phyloP scores from a whole-genome alignment of 225 moss, liverwort and hornwort species.

The Anthoceros angustus region DNA sequence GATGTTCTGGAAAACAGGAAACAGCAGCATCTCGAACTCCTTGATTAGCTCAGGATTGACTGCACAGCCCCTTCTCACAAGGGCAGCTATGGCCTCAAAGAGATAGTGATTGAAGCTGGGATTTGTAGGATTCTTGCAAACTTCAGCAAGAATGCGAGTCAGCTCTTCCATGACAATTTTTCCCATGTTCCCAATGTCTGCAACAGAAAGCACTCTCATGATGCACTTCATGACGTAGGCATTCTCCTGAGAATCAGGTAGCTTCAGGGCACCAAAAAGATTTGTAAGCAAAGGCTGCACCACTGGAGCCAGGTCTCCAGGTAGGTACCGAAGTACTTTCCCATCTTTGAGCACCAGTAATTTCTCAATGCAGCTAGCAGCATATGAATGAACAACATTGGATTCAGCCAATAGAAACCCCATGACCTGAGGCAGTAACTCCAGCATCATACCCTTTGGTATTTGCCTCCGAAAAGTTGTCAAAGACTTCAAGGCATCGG shows the following conservation, averaged over 20 bases:
- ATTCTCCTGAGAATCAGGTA: constrained; percentile 91
- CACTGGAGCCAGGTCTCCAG: constrained; percentile 42
- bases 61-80: constrained; percentile 64
- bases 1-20: constrained; percentile 66
- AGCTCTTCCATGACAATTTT: constrained; percentile 64
- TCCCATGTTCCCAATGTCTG: constrained; percentile 58
- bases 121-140: constrained; percentile 90
- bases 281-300: constrained; percentile 65
- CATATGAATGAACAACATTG: constrained; percentile 96
- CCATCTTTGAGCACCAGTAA: constrained; percentile 74
- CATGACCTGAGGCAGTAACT: constrained; percentile 54
- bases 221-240: constrained; percentile 98
- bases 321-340: constrained; percentile 45
- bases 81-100: constrained; percentile 95
- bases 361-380: constrained; percentile 82
- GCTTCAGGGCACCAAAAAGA: constrained; percentile 79
- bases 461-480: constrained; percentile 81
- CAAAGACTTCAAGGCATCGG: constrained; percentile 87
- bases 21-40: constrained; percentile 55
- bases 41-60: constrained; percentile 50
- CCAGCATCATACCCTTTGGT: constrained; percentile 56
- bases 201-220: constrained; percentile 85
- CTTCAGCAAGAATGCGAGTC: constrained; percentile 54
- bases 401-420: constrained; percentile 78
- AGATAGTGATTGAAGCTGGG: constrained; percentile 98